Conservation (phyloP, 169 alveolate genomes). For the Ichthyophthirius multifiliis region DNA sequence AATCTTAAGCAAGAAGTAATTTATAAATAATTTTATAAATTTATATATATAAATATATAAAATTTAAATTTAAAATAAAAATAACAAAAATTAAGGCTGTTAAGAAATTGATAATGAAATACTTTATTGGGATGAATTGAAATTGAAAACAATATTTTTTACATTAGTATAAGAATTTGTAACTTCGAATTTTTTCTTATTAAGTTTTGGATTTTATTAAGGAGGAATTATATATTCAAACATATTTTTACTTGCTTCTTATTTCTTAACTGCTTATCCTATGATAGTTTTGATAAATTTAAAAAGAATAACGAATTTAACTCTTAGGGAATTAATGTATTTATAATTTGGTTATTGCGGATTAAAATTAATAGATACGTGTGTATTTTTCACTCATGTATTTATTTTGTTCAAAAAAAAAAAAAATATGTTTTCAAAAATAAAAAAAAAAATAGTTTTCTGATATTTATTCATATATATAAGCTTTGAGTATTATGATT, state of each 20-base stretch:
- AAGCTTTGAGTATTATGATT: slow-evolving; percentile 1
- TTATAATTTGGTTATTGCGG: not conserved
- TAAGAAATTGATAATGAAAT: not conserved
- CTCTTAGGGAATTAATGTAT: not conserved
- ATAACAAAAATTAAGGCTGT: not conserved
- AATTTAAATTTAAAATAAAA: no score
- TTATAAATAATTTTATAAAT: not conserved
- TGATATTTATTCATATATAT: slow-evolving; percentile 5
- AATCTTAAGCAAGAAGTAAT: not conserved
- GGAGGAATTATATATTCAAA: not conserved
- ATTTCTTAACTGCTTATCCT: not conserved
- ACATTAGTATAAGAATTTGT: not conserved
- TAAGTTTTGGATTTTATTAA: not conserved
- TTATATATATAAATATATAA: not conserved
- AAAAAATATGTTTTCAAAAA: not conserved
- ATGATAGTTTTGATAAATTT: not conserved
- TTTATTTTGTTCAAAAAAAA: not conserved
- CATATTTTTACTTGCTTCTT: not conserved
- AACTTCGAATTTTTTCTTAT: not conserved
- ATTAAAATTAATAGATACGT: not conserved
- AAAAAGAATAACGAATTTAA: not conserved
- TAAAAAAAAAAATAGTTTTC: not conserved
- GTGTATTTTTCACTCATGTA: slow-evolving; percentile 1
- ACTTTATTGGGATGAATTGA: not conserved
- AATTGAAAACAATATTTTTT: not conserved